phyloP scores from a whole-genome alignment of 768 basidiomycete species.

The Boletus sp. region DNA sequence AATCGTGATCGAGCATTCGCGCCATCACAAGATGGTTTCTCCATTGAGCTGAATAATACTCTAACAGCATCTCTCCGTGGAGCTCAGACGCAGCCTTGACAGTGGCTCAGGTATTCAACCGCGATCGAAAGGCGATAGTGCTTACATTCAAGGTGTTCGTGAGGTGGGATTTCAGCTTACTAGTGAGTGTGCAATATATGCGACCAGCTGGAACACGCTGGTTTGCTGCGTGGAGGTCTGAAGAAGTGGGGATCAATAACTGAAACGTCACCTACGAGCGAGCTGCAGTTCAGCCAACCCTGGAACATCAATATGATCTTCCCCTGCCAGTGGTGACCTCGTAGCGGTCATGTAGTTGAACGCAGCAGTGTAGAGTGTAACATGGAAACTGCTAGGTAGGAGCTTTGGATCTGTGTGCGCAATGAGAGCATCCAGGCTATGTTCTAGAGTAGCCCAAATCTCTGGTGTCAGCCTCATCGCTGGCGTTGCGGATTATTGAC shows the following conservation, averaged over 20 bases:
- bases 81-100: neutral
- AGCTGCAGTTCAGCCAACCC: neutral
- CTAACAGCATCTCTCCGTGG: neutral
- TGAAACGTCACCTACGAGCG: neutral
- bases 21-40: neutral
- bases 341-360: neutral
- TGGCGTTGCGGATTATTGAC: neutral
- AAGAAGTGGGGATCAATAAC: neutral
- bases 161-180: neutral
- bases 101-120: neutral
- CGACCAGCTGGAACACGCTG: neutral
- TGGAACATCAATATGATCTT: neutral
- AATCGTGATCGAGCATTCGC: neutral
- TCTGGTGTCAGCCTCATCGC: neutral
- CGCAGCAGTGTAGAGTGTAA: neutral
- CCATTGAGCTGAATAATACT: neutral
- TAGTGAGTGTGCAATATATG: neutral
- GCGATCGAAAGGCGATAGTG: neutral
- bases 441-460: neutral
- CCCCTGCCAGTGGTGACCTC: neutral
- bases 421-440: neutral
- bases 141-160: neutral
- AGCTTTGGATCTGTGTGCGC: neutral
- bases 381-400: neutral
- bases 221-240: neutral